Base-by-base conservation (phyloP, 2,329 filamentous ascomycete genomes). In the Fusarium abutilonis region DNA sequence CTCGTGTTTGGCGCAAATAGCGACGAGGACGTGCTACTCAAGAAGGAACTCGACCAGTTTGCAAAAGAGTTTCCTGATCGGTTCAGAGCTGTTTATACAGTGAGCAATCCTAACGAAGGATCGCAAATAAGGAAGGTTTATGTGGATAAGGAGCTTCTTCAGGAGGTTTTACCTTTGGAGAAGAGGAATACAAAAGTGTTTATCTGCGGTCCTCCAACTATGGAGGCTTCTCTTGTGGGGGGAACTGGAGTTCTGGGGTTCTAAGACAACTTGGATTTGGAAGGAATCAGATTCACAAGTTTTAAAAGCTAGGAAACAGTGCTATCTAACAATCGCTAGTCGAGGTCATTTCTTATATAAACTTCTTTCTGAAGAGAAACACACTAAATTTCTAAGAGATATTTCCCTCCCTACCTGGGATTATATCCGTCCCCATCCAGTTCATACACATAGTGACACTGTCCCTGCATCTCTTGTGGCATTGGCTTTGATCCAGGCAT, bases 1-100 rank as follows among this genome's bases (percentile, higher is more conserved):
- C 79, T 92, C 1, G 77, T 92, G 0, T 89, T 86, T 68, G 89
- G 88, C 31, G 86, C 86, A 56, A 89, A 90, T 62, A 82, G 80
- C 0, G 86, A 89, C 51, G 75, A 80, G 34, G 89, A 92, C 68
- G 76, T 90, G 3, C 54, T 76, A 0, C 62, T 91, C 17, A 79
- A 78, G 34, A 72, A 79, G 1, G 86, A 90, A 70, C 81, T 90
- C 28, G 81, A 84, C 31, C 71, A 72, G 1, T 82, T 85, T 54
- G 82, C 82, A 60, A 70, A 68, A 32, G 73, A 80, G 48, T 84
- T 80, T 54, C 84, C 87, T 0, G 82, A 75, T 4, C 80, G 86
- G 0, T 85, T 92, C 67, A 78, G 77, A 39, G 82, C 82, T 2
- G 74, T 83, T 0, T 90, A 88, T 62, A 82, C 83, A 0, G 82